These are phyloP conservation scores for Mortierella hygrophila DNA, from an alignment of 192 early-diverging fungal species.

Conservation along the genomic window DNA sequence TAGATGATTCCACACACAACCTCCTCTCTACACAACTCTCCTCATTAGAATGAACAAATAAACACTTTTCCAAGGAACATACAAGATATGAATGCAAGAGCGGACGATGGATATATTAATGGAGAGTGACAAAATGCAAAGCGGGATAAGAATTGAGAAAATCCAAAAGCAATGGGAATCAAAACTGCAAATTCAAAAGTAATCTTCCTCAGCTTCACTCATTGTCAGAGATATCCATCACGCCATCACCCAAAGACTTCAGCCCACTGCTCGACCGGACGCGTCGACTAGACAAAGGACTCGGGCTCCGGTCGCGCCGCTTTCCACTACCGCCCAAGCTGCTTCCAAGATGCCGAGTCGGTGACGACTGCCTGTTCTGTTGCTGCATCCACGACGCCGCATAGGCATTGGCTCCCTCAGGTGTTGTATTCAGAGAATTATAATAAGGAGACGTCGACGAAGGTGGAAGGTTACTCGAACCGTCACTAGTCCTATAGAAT, in stretches of 20 bases:
- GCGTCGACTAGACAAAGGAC: constrained; percentile 22
- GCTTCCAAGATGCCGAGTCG: constrained; percentile 4
- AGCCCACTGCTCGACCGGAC: not conserved
- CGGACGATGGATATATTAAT: not conserved
- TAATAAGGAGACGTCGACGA: constrained; percentile 51
- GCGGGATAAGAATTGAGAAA: not conserved
- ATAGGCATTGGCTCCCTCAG: constrained; percentile 5
- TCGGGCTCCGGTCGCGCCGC: constrained; percentile 14
- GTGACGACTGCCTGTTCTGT: constrained; percentile 18
- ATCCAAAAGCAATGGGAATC: not conserved
- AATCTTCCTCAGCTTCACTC: not conserved
- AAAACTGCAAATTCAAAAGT: not conserved
- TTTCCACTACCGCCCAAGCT: not conserved
- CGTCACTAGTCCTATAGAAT: constrained; percentile 40
- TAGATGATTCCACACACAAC: constrained; percentile 6
- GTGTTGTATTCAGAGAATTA: constrained; percentile 44
- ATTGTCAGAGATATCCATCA: constrained; percentile 25
- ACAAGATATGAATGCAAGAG: not conserved
- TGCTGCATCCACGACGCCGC: constrained; percentile 5
- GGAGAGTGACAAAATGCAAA: not conserved
- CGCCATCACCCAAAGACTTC: constrained; percentile 15
- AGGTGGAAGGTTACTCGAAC: constrained; percentile 39
- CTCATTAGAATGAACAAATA: not conserved
- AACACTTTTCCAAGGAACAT: not conserved
- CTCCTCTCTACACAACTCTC: not conserved